These are phyloP conservation scores for Fusarium udum DNA, from an alignment of 2,329 filamentous ascomycete genomes.

Conservation along the genomic window DNA sequence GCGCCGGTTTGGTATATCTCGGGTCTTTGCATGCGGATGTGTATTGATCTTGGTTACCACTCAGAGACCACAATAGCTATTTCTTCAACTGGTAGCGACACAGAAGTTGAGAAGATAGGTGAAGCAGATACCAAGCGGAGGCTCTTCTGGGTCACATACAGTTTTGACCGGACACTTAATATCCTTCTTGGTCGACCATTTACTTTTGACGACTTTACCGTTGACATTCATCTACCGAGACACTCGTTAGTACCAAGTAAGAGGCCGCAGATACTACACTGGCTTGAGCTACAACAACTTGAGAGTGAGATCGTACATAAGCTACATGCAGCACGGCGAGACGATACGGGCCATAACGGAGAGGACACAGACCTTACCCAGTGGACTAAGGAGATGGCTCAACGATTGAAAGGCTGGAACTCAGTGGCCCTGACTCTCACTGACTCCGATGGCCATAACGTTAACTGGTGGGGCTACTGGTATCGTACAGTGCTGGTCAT, in stretches of 20 bases:
- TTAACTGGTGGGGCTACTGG: slow-evolving; percentile 22
- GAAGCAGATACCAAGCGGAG: slow-evolving; percentile 3
- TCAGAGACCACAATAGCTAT: background rate
- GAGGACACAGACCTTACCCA: background rate
- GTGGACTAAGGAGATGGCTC: background rate
- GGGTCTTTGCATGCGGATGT: slow-evolving; percentile 13
- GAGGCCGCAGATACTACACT: background rate
- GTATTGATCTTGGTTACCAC: slow-evolving; percentile 11
- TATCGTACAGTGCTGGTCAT: slow-evolving; percentile 6
- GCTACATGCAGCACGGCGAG: background rate
- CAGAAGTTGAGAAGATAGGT: accelerated
- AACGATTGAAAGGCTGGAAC: background rate
- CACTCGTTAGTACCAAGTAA: background rate
- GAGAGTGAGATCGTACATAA: slow-evolving; percentile 3
- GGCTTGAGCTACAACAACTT: slow-evolving; percentile 4
- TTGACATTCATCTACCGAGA: background rate
- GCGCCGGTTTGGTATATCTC: slow-evolving; percentile 20
- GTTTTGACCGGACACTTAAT: slow-evolving; percentile 7
- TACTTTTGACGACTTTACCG: slow-evolving; percentile 5
- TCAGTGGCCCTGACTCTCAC: background rate
- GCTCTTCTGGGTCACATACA: slow-evolving; percentile 5
- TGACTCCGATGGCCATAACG: background rate
- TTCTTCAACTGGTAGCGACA: background rate
- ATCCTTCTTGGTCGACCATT: slow-evolving; percentile 7
- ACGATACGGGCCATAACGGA: background rate